Evolutionary conservation across 495 filamentous ascomycete genomes (phyloP).

Genomic region (Glarea lozoyensis): DNA sequence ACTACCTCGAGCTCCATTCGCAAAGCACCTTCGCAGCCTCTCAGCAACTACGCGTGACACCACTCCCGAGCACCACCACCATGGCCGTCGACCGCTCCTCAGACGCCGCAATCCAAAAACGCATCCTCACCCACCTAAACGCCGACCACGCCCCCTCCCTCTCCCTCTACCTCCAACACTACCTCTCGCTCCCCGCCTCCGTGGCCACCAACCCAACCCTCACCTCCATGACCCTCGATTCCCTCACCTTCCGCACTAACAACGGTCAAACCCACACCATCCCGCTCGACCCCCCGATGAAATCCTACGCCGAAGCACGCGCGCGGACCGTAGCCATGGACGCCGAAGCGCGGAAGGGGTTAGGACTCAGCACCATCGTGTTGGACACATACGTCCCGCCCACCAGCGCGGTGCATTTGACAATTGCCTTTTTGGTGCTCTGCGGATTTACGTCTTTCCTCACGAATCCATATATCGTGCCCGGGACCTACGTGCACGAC

Average conservation of each 20-base stretch:
- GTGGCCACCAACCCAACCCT: conserved; percentile 37
- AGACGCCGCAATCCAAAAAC: conserved; percentile 39
- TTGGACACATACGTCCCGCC: conserved; percentile 48
- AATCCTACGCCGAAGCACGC: conserved; percentile 45
- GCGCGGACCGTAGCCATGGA: conserved; percentile 60
- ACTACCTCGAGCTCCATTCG: no score
- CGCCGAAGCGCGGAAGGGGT: conserved; percentile 39
- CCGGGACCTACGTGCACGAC: conserved; percentile 47
- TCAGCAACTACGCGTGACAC: background rate
- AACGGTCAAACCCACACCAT: conserved; percentile 36
- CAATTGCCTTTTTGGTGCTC: conserved; percentile 37
- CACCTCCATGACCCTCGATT: conserved; percentile 42
- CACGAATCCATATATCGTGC: conserved; percentile 35
- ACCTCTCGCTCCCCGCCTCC: conserved; percentile 22
- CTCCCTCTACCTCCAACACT: conserved; percentile 53
- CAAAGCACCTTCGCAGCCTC: no score
- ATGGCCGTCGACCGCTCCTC: background rate
- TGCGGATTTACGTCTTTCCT: conserved; percentile 37
- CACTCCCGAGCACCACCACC: background rate
- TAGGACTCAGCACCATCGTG: conserved; percentile 46
- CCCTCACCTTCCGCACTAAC: conserved; percentile 38
- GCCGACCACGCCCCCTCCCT: conserved; percentile 56
- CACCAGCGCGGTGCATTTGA: conserved; percentile 24
- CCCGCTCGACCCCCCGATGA: conserved; percentile 55
- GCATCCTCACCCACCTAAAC: conserved; percentile 72